Percentiles rank a stretch among this genome's conserved stretches.
These are phyloP conservation scores for Gracilaria gracilis DNA, from an alignment of 23 red algal genomes.

Conservation along the genomic window DNA sequence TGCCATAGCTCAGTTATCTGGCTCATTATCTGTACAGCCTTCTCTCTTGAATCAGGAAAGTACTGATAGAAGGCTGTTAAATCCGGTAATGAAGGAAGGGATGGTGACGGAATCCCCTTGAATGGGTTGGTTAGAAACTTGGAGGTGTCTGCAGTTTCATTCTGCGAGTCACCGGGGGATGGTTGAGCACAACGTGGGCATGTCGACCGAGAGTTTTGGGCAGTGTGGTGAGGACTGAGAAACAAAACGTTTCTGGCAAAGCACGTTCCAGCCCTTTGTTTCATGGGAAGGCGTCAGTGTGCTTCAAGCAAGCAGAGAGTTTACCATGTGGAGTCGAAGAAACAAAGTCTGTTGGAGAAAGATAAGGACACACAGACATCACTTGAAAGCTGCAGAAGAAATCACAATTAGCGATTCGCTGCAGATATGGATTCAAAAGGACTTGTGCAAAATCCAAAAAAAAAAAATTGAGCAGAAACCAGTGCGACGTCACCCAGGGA, in stretches of 20 bases:
- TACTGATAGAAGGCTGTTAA: not conserved
- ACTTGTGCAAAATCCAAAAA: too few relatives aligned
- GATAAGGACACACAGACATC: too few relatives aligned
- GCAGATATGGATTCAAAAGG: too few relatives aligned
- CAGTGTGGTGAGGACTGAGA: not conserved
- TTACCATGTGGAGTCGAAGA: too few relatives aligned
- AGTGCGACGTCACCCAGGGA: too few relatives aligned
- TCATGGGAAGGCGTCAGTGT: too few relatives aligned
- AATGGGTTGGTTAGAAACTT: not conserved
- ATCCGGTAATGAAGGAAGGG: constrained; percentile 14
- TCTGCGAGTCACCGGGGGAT: not conserved
- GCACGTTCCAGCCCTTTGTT: too few relatives aligned
- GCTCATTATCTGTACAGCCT: not conserved
- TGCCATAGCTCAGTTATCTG: constrained; percentile 7
- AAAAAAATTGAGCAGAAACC: too few relatives aligned
- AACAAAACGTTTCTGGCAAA: not conserved
- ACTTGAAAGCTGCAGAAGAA: too few relatives aligned
- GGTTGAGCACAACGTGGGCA: not conserved
- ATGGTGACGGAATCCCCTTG: not conserved
- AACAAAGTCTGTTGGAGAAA: too few relatives aligned
- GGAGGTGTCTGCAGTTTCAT: not conserved
- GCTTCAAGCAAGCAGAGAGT: too few relatives aligned
- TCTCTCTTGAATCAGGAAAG: constrained; percentile 8
- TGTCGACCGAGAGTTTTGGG: not conserved
- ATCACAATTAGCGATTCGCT: too few relatives aligned